phyloP scores from a whole-genome alignment of 1,284 basidiomycete genomes.

The Irpex lacteus region DNA sequence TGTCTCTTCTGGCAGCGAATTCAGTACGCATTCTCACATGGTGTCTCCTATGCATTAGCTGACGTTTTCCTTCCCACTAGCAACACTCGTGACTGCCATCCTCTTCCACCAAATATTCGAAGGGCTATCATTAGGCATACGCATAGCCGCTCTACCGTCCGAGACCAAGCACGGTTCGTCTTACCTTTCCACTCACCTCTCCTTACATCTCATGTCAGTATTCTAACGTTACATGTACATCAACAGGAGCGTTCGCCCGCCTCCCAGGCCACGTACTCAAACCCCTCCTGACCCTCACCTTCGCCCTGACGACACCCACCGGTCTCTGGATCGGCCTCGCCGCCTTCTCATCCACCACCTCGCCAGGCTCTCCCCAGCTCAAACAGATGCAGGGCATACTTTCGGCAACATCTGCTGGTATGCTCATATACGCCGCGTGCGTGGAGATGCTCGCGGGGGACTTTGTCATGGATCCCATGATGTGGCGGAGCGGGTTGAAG shows the following conservation, averaged over 20 bases:
- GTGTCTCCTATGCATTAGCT: background rate
- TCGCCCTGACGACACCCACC: constrained; percentile 68
- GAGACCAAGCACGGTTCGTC: constrained; percentile 22
- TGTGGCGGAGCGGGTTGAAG: constrained; percentile 38
- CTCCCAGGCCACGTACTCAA: constrained; percentile 37
- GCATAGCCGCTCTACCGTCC: constrained; percentile 64
- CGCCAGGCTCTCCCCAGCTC: constrained; percentile 37
- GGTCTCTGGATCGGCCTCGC: constrained; percentile 57
- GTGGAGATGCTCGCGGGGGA: constrained; percentile 81
- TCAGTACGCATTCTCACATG: constrained; percentile 46
- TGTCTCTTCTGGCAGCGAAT: constrained; percentile 64
- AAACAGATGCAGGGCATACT: constrained; percentile 63
- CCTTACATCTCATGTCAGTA: constrained; percentile 3
- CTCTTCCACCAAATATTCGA: constrained; percentile 81
- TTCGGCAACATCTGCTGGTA: constrained; percentile 74
- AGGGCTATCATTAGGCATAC: constrained; percentile 73
- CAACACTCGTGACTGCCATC: constrained; percentile 69
- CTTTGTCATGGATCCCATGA: constrained; percentile 63
- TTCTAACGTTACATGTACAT: constrained; percentile 8
- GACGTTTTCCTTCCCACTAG: constrained; percentile 31
- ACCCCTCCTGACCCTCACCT: constrained; percentile 55
- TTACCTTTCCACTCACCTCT: constrained; percentile 15
- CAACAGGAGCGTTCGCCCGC: constrained; percentile 4
- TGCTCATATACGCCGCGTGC: constrained; percentile 75
- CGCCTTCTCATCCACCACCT: constrained; percentile 6